These are phyloP conservation scores for Dactylellina cionopaga DNA, from an alignment of 2,329 filamentous ascomycete species.

Conservation along the genomic window DNA sequence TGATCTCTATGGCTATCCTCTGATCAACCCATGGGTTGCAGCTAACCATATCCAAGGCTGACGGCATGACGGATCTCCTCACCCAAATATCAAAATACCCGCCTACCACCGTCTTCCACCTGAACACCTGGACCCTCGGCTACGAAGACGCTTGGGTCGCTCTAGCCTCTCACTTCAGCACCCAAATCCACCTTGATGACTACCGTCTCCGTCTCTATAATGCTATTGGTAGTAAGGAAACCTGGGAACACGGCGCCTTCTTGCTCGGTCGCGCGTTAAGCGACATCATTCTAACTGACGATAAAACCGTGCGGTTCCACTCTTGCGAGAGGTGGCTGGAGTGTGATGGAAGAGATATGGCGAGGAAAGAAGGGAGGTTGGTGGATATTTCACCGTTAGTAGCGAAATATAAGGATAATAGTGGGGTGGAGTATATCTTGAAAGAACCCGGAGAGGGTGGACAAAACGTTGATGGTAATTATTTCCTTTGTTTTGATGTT, in stretches of 20 bases:
- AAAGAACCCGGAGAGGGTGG: slow-evolving; percentile 73
- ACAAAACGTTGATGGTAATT: slow-evolving; percentile 72
- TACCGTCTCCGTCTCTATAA: slow-evolving; percentile 81
- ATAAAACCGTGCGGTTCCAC: slow-evolving; percentile 75
- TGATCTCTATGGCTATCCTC: background rate
- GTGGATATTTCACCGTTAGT: slow-evolving; percentile 84
- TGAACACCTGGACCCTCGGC: slow-evolving; percentile 90
- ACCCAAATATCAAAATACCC: slow-evolving; percentile 75
- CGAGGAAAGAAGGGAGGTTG: slow-evolving; percentile 63
- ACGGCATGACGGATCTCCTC: slow-evolving; percentile 79
- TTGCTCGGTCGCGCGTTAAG: slow-evolving; percentile 76
- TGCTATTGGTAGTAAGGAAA: slow-evolving; percentile 67
- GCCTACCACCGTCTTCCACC: slow-evolving; percentile 78
- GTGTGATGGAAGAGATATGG: slow-evolving; percentile 63
- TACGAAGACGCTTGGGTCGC: slow-evolving; percentile 94
- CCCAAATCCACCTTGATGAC: slow-evolving; percentile 80
- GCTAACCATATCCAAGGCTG: slow-evolving; percentile 65
- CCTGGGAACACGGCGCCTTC: slow-evolving; percentile 62
- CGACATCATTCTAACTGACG: slow-evolving; percentile 75
- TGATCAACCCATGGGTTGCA: background rate
- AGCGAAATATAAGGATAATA: slow-evolving; percentile 63
- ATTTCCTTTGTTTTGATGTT: background rate
- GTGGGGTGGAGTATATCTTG: slow-evolving; percentile 70
- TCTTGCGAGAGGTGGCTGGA: slow-evolving; percentile 78
- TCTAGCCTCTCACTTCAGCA: slow-evolving; percentile 74